These are phyloP conservation scores for Umbelopsis sp. DNA, from an alignment of 192 early-diverging fungal genomes.

Conservation along the genomic window DNA sequence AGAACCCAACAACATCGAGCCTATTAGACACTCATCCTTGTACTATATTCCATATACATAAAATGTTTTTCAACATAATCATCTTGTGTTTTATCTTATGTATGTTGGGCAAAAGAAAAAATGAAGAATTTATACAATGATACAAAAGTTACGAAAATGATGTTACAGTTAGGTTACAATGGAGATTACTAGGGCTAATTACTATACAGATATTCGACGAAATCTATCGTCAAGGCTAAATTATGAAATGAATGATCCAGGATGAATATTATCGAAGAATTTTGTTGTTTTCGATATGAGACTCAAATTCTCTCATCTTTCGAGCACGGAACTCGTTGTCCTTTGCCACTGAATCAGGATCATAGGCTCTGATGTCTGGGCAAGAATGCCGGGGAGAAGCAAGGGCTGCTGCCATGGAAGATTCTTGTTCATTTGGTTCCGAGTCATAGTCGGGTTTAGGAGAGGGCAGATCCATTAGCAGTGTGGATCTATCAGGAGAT, in stretches of 20 bases:
- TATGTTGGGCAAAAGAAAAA: background rate
- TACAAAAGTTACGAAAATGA: background rate
- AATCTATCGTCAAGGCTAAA: no score
- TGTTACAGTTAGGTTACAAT: background rate
- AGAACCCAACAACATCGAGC: background rate
- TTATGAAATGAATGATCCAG: background rate
- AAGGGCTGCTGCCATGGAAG: background rate
- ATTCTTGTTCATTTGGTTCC: background rate
- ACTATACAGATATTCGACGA: background rate
- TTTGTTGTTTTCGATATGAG: background rate
- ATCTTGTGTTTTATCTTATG: background rate
- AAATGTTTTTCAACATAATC: background rate
- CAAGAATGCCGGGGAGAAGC: background rate
- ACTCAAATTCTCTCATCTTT: constrained; percentile 14
- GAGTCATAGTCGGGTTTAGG: background rate
- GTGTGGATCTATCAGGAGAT: background rate
- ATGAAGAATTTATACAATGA: background rate
- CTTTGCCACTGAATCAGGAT: background rate
- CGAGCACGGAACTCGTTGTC: background rate
- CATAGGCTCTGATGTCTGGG: background rate
- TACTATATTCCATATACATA: constrained; percentile 3
- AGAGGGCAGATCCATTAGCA: background rate
- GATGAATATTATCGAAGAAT: background rate
- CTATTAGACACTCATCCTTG: background rate
- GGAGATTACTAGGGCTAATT: no score